Evolutionary conservation across 495 filamentous ascomycete genomes (phyloP).

Genomic region (Podospora pseudoanserina): DNA sequence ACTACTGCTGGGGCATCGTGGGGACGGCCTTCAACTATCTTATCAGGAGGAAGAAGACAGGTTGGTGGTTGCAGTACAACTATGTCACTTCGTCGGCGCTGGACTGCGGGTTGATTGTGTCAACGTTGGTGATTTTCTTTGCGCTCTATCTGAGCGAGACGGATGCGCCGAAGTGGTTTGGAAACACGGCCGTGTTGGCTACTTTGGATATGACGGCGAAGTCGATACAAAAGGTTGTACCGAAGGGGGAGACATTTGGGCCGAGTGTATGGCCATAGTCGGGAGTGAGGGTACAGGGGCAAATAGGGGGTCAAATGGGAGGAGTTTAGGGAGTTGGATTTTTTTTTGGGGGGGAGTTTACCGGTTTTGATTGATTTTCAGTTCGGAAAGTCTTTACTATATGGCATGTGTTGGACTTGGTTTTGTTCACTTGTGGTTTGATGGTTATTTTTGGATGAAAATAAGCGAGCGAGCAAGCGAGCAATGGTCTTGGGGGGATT

Average conservation of each 20-base stretch:
- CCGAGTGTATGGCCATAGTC: slow-evolving; percentile 40
- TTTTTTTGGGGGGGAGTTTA: background rate
- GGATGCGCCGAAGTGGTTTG: slow-evolving; percentile 61
- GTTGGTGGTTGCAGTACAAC: slow-evolving; percentile 79
- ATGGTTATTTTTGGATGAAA: background rate
- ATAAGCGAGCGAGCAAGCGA: background rate
- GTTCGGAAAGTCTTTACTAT: background rate
- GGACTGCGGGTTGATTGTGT: slow-evolving; percentile 62
- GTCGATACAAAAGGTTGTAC: slow-evolving; percentile 35
- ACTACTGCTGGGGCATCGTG: slow-evolving; percentile 65
- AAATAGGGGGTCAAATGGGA: background rate
- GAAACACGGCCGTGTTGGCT: slow-evolving; percentile 47
- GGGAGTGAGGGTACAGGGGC: background rate
- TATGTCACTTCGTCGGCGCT: slow-evolving; percentile 71
- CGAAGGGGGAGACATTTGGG: slow-evolving; percentile 45
- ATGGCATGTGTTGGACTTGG: background rate
- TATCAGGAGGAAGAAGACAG: slow-evolving; percentile 57
- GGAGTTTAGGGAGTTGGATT: slow-evolving; percentile 1
- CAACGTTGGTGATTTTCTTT: slow-evolving; percentile 69
- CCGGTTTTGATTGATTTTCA: background rate
- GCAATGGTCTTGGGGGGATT: background rate
- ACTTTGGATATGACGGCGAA: slow-evolving; percentile 37
- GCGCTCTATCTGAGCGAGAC: slow-evolving; percentile 55
- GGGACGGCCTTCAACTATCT: slow-evolving; percentile 65
- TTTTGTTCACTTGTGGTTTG: background rate